Evolutionary conservation across 164 flowering plant genomes (phyloP), one percentile per base, ranked within the genome.

Genomic region (Chimonanthus praecox): DNA sequence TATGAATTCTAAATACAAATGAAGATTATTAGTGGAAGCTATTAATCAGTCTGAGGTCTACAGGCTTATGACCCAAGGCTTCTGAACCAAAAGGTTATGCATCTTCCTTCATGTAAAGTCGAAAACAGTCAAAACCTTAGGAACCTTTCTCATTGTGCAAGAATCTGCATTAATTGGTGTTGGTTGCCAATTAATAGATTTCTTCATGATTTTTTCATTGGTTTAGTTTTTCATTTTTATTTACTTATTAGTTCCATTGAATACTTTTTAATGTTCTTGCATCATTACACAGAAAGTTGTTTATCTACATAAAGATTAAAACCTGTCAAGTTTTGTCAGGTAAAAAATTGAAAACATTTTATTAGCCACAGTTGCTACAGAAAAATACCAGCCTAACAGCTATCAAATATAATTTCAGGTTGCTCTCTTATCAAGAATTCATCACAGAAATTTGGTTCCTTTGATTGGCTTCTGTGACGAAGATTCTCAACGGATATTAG

Each of bases 381-480:
- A 54, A 54, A 13, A 54, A 6, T 13, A 54, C 16, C 45, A 63
- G 18, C 1, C 10, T 63, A 33, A 18, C 66, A 63, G 6, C 7
- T 21, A 63, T 13, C 15, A 11, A 68, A 64, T 47, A 68, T 44
- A n/a, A 60, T 79, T 85, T 72, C 91, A 94, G 98, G 97, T 95
- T 76, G 87, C 96, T 6, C 90, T 93, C 60, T 81, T 95, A 80
- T 95, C 99, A 67, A 87, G 96, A 80, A 93, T 95, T 83, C 99
- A 93, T 76, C 99, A 95, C 71, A 87, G 97, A 72, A 91, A 93
- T 76, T 85, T 95, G 87, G 99, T 95, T 80, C 91, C 94, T 68
- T 79, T 95, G 21, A 86, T 92, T 79, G 99, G 98, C 74, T 93
- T 87, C 77, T 91, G 97, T 78, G 91, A 95, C 80, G 98, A 95